Conservation (phyloP, 2,329 filamentous ascomycete species). For the Bipolaris bicolor region DNA sequence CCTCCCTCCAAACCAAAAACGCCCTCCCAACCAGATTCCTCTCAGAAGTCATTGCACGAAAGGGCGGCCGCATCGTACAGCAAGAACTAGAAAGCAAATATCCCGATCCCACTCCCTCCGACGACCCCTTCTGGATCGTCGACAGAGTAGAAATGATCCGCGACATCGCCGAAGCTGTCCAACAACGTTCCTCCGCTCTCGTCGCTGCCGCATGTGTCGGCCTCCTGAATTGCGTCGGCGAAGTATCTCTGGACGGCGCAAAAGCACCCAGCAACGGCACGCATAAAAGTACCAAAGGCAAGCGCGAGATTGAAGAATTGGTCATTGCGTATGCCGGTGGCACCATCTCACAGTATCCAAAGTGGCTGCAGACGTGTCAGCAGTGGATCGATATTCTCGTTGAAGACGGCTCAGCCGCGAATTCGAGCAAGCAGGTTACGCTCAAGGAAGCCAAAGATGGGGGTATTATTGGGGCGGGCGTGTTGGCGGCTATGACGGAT, state of each 20-base stretch:
- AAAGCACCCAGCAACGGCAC: conserved; percentile 26
- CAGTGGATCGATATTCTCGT: conserved; percentile 66
- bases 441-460: conserved; percentile 60
- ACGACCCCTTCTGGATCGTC: conserved; percentile 64
- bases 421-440: conserved; percentile 55
- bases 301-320: conserved; percentile 60
- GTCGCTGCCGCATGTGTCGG: conserved; percentile 75
- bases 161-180: conserved; percentile 71
- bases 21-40: conserved; percentile 74
- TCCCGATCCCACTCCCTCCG: conserved; percentile 52
- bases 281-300: conserved; percentile 6
- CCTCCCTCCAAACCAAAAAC: conserved; percentile 63
- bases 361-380: conserved; percentile 74
- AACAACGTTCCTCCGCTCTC: conserved; percentile 74
- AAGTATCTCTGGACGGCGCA: conserved; percentile 57
- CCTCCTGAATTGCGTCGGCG: conserved; percentile 70
- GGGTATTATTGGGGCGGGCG: conserved; percentile 63
- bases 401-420: conserved; percentile 48
- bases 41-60: conserved; percentile 67
- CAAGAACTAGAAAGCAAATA: conserved; percentile 59
- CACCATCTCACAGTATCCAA: conserved; percentile 79
- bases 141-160: conserved; percentile 66
- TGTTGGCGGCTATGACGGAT: conserved; percentile 56
- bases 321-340: conserved; percentile 81
- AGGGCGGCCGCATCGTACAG: conserved; percentile 21